phyloP scores from a whole-genome alignment of 371 early-diverging fungal genomes.

The Zychaea mexicana region DNA sequence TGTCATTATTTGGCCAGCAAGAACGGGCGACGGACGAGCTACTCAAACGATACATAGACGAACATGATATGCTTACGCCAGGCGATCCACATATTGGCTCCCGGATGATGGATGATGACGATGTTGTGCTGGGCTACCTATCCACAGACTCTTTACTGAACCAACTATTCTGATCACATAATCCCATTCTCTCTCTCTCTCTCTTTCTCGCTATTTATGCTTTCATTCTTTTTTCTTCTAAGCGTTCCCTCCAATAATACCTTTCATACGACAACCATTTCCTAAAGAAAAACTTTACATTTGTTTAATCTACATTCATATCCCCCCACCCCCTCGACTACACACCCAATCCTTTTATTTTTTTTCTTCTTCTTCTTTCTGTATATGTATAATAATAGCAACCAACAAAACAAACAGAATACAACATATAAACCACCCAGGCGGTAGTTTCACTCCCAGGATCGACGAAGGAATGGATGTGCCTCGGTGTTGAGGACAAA shows the following conservation, averaged over 20 bases:
- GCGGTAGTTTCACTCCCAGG: conserved; percentile 9
- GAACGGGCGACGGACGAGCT: conserved; percentile 2
- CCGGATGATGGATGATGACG: background rate
- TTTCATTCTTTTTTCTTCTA: background rate
- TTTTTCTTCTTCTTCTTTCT: background rate
- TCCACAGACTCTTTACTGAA: conserved; percentile 7
- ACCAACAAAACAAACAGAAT: background rate
- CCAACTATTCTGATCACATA: conserved; percentile 4
- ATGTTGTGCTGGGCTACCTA: background rate
- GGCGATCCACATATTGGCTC: background rate
- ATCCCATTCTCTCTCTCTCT: background rate
- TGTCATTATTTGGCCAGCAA: conserved; percentile 13
- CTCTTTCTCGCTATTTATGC: background rate
- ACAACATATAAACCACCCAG: conserved; percentile 1
- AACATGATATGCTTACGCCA: background rate
- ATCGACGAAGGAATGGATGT: conserved; percentile 55
- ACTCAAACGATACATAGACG: conserved; percentile 7
- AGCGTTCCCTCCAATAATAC: conserved; percentile 2
- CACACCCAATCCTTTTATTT: background rate
- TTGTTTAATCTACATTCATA: conserved; percentile 5
- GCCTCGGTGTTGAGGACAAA: conserved; percentile 79
- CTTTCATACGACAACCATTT: too few species aligned
- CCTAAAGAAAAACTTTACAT: too few species aligned
- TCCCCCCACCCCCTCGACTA: background rate
- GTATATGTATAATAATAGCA: conserved; percentile 13